Evolutionary conservation across 2,329 filamentous ascomycete species (phyloP).

Genomic region (Aureobasidium pullulans): DNA sequence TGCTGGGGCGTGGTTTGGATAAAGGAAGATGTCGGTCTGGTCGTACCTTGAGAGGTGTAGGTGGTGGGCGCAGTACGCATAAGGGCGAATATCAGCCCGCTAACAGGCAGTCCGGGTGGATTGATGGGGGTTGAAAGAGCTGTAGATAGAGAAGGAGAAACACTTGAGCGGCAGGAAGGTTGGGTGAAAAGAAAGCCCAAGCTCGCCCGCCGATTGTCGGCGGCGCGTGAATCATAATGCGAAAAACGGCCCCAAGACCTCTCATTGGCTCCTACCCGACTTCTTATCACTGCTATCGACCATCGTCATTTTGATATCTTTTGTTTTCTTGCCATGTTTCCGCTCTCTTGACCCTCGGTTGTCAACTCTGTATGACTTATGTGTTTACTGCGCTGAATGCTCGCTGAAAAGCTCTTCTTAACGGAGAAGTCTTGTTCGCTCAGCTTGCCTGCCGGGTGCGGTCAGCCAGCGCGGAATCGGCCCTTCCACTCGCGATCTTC

Average conservation of each 20-base stretch:
- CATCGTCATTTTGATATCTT: not conserved
- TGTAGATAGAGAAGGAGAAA: not conserved
- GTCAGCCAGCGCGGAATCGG: not conserved
- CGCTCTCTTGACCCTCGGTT: too few species aligned
- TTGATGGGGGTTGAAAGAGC: constrained; percentile 3
- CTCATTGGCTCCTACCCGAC: not conserved
- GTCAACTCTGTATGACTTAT: too few species aligned
- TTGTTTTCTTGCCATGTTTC: not conserved
- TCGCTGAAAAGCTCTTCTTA: too few species aligned
- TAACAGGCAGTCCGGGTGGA: constrained; percentile 11
- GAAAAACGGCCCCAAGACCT: not conserved
- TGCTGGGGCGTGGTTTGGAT: constrained; percentile 13
- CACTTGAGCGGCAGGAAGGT: not conserved
- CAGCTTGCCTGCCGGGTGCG: not conserved
- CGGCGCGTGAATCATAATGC: not conserved
- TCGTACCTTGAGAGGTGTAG: constrained; percentile 47
- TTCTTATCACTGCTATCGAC: not conserved
- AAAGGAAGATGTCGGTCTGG: not conserved
- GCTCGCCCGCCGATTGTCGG: constrained; percentile 1
- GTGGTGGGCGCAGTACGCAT: constrained; percentile 45
- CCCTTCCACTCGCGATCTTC: not conserved
- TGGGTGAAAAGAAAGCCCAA: not conserved
- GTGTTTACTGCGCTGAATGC: not conserved
- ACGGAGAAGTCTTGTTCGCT: not conserved
- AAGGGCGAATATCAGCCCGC: constrained; percentile 15